Evolutionary conservation across 768 basidiomycete genomes (phyloP).

Genomic region (Myochromella boudieri): DNA sequence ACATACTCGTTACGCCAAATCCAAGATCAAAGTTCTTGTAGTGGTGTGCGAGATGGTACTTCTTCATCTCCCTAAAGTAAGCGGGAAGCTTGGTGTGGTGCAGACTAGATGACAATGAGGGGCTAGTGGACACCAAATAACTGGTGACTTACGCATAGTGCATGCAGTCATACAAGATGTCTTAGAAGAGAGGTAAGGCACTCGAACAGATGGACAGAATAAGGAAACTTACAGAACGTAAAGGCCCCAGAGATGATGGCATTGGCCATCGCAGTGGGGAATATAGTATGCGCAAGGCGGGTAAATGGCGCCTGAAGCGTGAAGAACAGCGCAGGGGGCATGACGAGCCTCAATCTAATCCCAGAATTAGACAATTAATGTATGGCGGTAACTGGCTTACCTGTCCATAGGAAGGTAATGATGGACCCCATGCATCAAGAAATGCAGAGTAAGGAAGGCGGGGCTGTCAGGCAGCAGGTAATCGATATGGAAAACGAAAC

Average conservation of each 20-base stretch:
- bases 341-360: conserved; percentile 83
- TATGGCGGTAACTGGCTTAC: conserved; percentile 36
- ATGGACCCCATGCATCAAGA: conserved; percentile 92
- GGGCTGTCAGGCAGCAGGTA: conserved; percentile 81
- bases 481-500: conserved; percentile 98
- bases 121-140: background rate
- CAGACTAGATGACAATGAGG: conserved; percentile 39
- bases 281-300: conserved; percentile 73
- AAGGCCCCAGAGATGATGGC: conserved; percentile 87
- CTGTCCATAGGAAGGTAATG: conserved; percentile 98
- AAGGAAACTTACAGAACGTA: conserved; percentile 59
- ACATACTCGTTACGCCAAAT: conserved; percentile 90
- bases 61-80: conserved; percentile 92
- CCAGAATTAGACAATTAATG: background rate
- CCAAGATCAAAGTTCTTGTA: conserved; percentile 98
- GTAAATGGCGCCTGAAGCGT: conserved; percentile 85
- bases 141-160: conserved; percentile 76
- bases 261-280: conserved; percentile 85
- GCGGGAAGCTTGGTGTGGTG: conserved; percentile 86
- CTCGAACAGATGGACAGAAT: conserved; percentile 1
- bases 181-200: conserved; percentile 45
- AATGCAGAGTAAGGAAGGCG: conserved; percentile 81
- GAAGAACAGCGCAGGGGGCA: conserved; percentile 89
- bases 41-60: conserved; percentile 96
- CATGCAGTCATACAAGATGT: conserved; percentile 86